Base-by-base conservation (phyloP, 805 yeast species). In the Limtongia smithiae region DNA sequence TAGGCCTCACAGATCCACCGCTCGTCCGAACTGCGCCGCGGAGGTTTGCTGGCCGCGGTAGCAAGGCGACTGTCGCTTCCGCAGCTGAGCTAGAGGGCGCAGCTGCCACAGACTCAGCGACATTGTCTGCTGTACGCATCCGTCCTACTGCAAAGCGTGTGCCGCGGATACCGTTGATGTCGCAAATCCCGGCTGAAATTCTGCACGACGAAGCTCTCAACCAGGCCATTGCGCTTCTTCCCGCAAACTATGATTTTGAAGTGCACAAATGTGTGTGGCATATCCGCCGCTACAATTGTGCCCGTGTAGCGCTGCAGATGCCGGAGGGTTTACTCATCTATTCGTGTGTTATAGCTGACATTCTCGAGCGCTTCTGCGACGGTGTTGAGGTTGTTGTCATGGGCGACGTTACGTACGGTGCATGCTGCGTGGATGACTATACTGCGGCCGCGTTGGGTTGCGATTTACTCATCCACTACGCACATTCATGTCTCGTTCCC, bases 401-500 rank as follows among this genome's bases (percentile, higher is more conserved):
- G 98, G 98, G 98, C 1, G 98, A 93, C 66, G 98, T 93, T 0
- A 87, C 97, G 0, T 93, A 93, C 63, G 98, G 98, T 37, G 98
- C 98, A 0, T 93, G 98, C 65, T 93, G 98, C 69, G 89, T 93
- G 39, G 98, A 93, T 65, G 98, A 93, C 64, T 93, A 75, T 64
- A 90, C 98, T 0, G 98, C 98, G 1, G 74, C 90, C 55, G 81
- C 97, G 0, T 68, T 93, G 24, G 96, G 85, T 41, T 93, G 98
- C 69, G 98, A 93, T 64, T 84, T 90, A 62, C 81, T 93, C 51
- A 88, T 91, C 12, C 98, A 93, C 68, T 93, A 93, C 68, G 98
- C 98, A 1, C 98, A 93, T 66, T 88, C 96, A 6, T 93, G 98
- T 68, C 73, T 93, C 39, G 97, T 93, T 0, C 98, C 98, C 2